These are phyloP conservation scores for Solanum clarkiae DNA, from an alignment of 257 asterid species.

Conservation along the genomic window DNA sequence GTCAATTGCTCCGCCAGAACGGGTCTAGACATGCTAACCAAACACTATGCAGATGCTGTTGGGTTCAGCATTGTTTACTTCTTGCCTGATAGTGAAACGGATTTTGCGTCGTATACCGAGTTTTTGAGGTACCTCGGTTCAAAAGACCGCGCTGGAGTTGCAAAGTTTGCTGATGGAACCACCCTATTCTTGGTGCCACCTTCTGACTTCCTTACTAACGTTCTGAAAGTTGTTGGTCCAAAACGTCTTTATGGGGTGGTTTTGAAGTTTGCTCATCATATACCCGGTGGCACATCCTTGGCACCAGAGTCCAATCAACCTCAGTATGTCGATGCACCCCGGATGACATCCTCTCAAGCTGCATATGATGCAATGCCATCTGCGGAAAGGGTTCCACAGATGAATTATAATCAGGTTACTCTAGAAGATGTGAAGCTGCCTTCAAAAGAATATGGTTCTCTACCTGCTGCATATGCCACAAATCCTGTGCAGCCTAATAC, in stretches of 20 bases:
- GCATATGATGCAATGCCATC: conserved; percentile 29
- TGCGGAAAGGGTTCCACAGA: conserved; percentile 28
- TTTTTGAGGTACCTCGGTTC: conserved; percentile 75
- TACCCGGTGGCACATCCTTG: conserved; percentile 17
- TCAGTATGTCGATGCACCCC: conserved; percentile 33
- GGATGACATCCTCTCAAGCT: conserved; percentile 20
- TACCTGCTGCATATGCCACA: conserved; percentile 23
- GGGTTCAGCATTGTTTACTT: conserved; percentile 77
- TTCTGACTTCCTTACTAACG: conserved; percentile 61
- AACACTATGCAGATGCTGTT: conserved; percentile 80
- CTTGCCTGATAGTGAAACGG: conserved; percentile 87
- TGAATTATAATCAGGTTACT: conserved; percentile 23
- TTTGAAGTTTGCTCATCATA: conserved; percentile 53
- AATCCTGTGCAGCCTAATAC: conserved; percentile 34
- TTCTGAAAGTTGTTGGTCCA: conserved; percentile 81
- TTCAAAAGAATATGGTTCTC: conserved; percentile 24
- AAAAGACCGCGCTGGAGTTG: conserved; percentile 92
- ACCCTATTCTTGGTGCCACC: conserved; percentile 96
- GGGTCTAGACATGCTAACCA: conserved; percentile 74
- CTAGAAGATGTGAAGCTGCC: conserved; percentile 35
- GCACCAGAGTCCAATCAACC: conserved; percentile 14
- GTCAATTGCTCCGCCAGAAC: conserved; percentile 90
- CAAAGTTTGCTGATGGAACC: conserved; percentile 86
- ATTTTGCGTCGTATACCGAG: conserved; percentile 88
- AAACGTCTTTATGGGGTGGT: conserved; percentile 92